These are phyloP conservation scores for Pseudonectria foliicola DNA, from an alignment of 2,329 filamentous ascomycete genomes.

Conservation along the genomic window DNA sequence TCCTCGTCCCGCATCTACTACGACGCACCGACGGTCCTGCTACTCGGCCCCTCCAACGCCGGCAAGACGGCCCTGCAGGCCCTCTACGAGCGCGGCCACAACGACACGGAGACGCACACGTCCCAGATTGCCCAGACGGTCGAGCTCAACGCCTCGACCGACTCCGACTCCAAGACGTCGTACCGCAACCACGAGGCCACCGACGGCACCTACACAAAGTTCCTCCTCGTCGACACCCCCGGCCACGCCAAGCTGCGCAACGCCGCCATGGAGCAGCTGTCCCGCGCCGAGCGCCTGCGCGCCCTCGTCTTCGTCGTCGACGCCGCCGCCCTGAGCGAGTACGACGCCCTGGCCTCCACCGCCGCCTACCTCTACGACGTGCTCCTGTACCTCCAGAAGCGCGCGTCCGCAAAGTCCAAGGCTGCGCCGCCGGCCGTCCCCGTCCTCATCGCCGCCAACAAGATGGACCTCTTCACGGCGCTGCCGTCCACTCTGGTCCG, in stretches of 20 bases:
- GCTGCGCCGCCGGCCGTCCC: conserved; percentile 43
- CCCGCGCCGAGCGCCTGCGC: conserved; percentile 43
- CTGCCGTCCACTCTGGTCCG: conserved; percentile 72
- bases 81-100: conserved; percentile 53
- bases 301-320: conserved; percentile 88
- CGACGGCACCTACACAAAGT: conserved; percentile 55
- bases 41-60: conserved; percentile 71
- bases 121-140: conserved; percentile 43
- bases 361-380: conserved; percentile 85
- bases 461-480: conserved; percentile 91
- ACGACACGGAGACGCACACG: conserved; percentile 44
- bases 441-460: conserved; percentile 85
- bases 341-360: conserved; percentile 59
- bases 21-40: conserved; percentile 66
- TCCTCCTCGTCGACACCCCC: conserved; percentile 80
- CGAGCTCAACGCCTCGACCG: conserved; percentile 48
- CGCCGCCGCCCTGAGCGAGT: conserved; percentile 58
- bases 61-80: conserved; percentile 90
- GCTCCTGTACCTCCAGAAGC: conserved; percentile 74
- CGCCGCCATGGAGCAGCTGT: conserved; percentile 50
- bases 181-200: conserved; percentile 51
- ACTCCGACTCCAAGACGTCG: conserved; percentile 34
- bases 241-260: conserved; percentile 91
- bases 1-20: conserved; percentile 59
- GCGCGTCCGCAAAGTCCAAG: conserved; percentile 40